Conservation (phyloP, 306 rosid genomes). For the Quercus dentata region DNA sequence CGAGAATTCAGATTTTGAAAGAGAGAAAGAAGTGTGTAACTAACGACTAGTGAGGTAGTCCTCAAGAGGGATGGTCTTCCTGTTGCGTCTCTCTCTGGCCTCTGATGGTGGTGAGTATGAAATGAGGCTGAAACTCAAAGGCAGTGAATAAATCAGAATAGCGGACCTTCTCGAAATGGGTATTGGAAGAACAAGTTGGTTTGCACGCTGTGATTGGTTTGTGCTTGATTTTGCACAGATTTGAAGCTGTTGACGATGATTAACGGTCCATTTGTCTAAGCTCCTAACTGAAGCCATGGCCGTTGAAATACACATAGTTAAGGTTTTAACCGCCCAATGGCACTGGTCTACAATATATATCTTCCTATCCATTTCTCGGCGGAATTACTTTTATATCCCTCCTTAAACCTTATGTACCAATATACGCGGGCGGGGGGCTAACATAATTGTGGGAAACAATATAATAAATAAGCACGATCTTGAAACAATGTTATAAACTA, state of each 20-base stretch:
- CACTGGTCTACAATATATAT: neutral
- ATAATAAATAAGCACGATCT: no score
- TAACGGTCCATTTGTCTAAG: neutral
- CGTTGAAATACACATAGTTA: neutral
- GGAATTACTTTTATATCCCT: neutral
- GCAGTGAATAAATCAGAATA: constrained; percentile 55
- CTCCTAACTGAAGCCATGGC: constrained; percentile 2
- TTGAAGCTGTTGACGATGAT: neutral
- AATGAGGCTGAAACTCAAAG: constrained; percentile 31
- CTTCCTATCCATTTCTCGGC: neutral
- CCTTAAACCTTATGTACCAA: no score
- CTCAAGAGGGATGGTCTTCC: constrained; percentile 58
- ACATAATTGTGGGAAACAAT: no score
- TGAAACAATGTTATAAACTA: no score
- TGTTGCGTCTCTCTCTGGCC: constrained; percentile 78
- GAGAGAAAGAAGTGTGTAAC: constrained; percentile 4
- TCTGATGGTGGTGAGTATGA: constrained; percentile 33
- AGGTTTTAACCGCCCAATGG: neutral
- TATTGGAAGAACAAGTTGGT: constrained; percentile 5
- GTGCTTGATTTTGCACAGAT: neutral
- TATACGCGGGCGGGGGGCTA: no score
- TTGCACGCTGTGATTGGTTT: constrained; percentile 6
- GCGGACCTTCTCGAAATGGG: constrained; percentile 65
- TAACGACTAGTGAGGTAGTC: constrained; percentile 61
- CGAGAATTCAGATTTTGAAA: neutral